These are phyloP conservation scores for Fusarium torreyae DNA, from an alignment of 2,329 filamentous ascomycete genomes.

Conservation along the genomic window DNA sequence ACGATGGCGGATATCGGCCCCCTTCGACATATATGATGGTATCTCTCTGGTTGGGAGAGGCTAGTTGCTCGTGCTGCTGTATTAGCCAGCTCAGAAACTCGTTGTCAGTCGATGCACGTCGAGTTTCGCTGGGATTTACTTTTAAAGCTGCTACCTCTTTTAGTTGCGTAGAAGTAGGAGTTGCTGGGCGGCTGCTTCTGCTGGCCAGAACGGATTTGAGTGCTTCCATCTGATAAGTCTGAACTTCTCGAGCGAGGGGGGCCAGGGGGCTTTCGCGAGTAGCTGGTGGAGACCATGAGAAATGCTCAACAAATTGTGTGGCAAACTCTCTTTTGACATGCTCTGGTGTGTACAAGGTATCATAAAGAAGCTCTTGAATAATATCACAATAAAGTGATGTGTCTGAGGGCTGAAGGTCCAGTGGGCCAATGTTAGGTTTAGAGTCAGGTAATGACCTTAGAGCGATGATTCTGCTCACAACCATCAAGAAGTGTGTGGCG, in stretches of 20 bases:
- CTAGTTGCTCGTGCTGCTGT: background rate
- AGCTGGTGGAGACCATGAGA: conserved; percentile 3
- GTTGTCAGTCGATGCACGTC: background rate
- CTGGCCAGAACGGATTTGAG: background rate
- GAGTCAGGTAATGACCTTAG: background rate
- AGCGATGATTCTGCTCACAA: background rate
- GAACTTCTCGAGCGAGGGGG: background rate
- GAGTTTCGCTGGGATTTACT: background rate
- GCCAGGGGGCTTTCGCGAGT: background rate
- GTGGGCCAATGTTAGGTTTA: rapidly evolving
- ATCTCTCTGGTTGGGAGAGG: background rate
- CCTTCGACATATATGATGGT: background rate
- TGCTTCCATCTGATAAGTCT: background rate
- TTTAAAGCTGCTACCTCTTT: background rate
- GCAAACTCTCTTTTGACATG: conserved; percentile 2
- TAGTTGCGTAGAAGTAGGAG: background rate
- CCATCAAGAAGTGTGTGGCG: background rate
- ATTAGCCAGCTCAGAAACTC: background rate
- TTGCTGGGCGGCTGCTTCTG: background rate
- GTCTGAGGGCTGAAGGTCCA: background rate
- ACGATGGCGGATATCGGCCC: background rate
- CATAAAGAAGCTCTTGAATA: background rate
- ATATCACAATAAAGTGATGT: background rate
- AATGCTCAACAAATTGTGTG: background rate
- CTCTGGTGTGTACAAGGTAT: background rate